Conservation (phyloP, 2,329 filamentous ascomycete species). For the Colletotrichum costaricense region DNA sequence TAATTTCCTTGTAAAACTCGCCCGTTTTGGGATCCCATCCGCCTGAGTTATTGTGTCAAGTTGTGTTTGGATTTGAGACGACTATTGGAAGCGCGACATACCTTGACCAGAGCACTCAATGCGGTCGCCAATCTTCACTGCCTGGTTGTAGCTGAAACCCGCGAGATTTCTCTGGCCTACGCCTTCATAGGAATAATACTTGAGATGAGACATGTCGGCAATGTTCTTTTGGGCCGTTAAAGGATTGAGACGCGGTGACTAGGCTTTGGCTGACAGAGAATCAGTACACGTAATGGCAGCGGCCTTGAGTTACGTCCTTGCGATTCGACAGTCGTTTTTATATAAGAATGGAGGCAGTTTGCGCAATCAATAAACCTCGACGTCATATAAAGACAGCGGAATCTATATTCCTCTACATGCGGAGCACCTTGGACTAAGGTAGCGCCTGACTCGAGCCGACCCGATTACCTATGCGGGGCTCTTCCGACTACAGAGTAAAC, state of each 20-base stretch:
- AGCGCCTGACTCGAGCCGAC: not conserved
- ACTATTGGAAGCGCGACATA: slow-evolving; percentile 35
- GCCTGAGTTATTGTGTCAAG: slow-evolving; percentile 37
- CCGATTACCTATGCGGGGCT: not conserved
- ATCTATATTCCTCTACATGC: not conserved
- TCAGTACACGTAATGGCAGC: not conserved
- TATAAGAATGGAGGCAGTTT: not conserved
- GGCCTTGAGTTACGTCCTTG: too few relatives aligned
- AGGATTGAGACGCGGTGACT: not conserved
- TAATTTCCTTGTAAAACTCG: slow-evolving; percentile 48
- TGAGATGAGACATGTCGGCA: slow-evolving; percentile 43
- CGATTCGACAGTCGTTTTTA: not conserved
- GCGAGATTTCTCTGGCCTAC: slow-evolving; percentile 45
- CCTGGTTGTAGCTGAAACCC: slow-evolving; percentile 55
- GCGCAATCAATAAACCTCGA: not conserved
- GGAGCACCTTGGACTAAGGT: not conserved
- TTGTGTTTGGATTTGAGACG: too few relatives aligned
- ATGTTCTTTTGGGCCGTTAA: not conserved
- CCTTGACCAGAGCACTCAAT: slow-evolving; percentile 62
- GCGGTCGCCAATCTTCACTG: slow-evolving; percentile 58
- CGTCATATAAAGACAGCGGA: not conserved
- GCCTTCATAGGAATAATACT: slow-evolving; percentile 47
- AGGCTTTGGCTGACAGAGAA: not conserved
- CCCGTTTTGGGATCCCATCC: slow-evolving; percentile 46
- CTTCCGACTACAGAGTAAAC: not conserved